Evolutionary conservation across 1,284 basidiomycete genomes (phyloP).

Genomic region (Coniferiporia sulphurascens): DNA sequence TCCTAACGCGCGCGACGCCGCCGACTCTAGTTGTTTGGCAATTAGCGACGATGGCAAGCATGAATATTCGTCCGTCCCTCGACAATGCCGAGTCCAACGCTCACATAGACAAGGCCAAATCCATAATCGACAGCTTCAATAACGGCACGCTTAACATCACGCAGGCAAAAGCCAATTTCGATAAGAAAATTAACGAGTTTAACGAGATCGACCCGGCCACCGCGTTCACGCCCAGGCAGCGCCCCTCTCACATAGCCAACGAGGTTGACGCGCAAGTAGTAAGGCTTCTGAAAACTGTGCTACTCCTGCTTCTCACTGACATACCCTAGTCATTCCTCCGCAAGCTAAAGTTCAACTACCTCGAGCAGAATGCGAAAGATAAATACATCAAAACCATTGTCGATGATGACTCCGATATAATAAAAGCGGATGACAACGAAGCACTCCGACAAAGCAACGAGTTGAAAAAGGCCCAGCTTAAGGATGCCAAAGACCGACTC

Average conservation of each 20-base stretch:
- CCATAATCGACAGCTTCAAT: constrained; percentile 22
- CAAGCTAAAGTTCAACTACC: constrained; percentile 81
- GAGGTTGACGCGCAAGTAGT: constrained; percentile 48
- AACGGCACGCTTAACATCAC: constrained; percentile 24
- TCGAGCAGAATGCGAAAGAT: constrained; percentile 84
- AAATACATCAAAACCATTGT: constrained; percentile 82
- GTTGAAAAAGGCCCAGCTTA: constrained; percentile 64
- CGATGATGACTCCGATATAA: constrained; percentile 71
- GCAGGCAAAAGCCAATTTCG: constrained; percentile 24
- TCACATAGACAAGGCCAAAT: constrained; percentile 23
- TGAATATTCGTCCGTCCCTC: constrained; percentile 3
- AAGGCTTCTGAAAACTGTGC: constrained; percentile 18
- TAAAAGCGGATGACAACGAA: constrained; percentile 72
- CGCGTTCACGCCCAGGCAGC: constrained; percentile 27
- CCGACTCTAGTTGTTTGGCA: not conserved
- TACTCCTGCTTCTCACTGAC: not conserved
- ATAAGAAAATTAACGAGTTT: constrained; percentile 18
- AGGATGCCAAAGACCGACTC: constrained; percentile 57
- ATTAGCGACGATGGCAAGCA: not conserved
- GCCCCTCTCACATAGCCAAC: constrained; percentile 42
- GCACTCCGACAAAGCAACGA: constrained; percentile 55
- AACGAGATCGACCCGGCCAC: constrained; percentile 18
- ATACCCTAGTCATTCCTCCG: constrained; percentile 60
- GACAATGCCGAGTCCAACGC: constrained; percentile 7
- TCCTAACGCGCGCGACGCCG: not conserved